Evolutionary conservation across 208 protist species (phyloP), one percentile per base, ranked within the genome.

Genomic region (Leishmania guyanensis): DNA sequence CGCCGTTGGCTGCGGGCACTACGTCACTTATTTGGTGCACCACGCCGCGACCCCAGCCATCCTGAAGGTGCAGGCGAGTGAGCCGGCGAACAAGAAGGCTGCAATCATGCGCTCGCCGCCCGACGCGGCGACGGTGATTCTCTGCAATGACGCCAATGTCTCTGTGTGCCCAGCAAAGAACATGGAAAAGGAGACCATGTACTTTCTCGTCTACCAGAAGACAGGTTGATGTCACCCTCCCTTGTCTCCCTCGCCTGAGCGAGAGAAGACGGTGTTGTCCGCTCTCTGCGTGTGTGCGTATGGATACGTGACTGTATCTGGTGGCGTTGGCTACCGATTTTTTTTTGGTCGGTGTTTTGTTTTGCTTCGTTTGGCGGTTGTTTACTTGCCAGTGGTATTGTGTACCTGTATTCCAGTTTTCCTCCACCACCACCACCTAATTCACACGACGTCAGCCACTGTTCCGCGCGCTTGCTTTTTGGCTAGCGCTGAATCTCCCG

Each of bases 191-290:
- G 92, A 97, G 64, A 77, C 89, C n/a, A 79, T 88, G 14, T 97
- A 97, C 84, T 93, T 97, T 76, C 72, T 96, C 39, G 79, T 96
- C 9, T 96, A 96, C 75, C 92, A 96, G 72, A 88, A 86, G 75
- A 82, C 80, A 46, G 64, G 53, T 29, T 83, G 66, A 79, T 6
- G 26, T 16, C 0, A 1, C 26, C 48, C 10, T 51, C 39, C 12
- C 2, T 36, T n/a, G 9, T 10, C 62, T 8, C 14, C 10, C 9
- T 1, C 62, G 29, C 26, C 58, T 29, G 58, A 64, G 33, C 26
- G 8, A 4, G 26, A 4, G 14, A 2, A 0, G 58, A 2, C n/a
- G 26, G 54, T 60, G 3, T 60, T 26, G 20, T 60, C 54, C 43
- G 43, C 43, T 46, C 43, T 46, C 14, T 60, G 54, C 5, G 54